Evolutionary conservation across 129 eudicot species (phyloP).

Genomic region (Ambrosia artemisiifolia): DNA sequence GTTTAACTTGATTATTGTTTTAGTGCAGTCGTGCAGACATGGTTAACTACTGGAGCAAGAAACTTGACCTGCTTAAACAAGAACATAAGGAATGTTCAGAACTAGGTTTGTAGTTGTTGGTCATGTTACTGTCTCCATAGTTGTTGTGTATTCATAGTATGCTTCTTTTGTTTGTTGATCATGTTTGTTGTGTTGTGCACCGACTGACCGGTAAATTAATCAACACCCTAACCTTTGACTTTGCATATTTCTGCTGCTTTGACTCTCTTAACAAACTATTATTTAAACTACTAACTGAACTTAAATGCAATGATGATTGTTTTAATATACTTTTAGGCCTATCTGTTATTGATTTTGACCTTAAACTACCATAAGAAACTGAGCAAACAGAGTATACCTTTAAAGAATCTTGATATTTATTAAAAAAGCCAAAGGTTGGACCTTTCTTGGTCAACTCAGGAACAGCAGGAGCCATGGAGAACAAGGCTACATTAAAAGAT

Average conservation of each 20-base stretch:
- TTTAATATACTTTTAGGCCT: constrained; percentile 83
- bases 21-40: background rate
- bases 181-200: too few species aligned
- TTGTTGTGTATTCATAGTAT: too few species aligned
- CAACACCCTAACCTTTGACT: constrained; percentile 83
- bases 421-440: constrained; percentile 20
- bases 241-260: constrained; percentile 58
- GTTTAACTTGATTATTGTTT: too few species aligned
- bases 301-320: constrained; percentile 75
- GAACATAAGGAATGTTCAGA: background rate
- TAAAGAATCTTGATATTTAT: constrained; percentile 26
- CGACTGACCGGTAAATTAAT: constrained; percentile 92
- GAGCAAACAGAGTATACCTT: background rate
- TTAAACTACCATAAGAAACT: constrained; percentile 9
- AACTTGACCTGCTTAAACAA: background rate
- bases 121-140: too few species aligned
- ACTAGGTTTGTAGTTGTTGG: too few species aligned
- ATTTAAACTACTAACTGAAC: constrained; percentile 21
- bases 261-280: background rate
- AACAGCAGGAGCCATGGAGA: constrained; percentile 95
- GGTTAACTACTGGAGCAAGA: background rate
- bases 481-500: constrained; percentile 89
- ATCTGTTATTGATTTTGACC: constrained; percentile 49
- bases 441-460: constrained; percentile 27
- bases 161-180: too few species aligned